phyloP scores from a whole-genome alignment of 2,329 filamentous ascomycete species.

The Calonectria fujianensis region DNA sequence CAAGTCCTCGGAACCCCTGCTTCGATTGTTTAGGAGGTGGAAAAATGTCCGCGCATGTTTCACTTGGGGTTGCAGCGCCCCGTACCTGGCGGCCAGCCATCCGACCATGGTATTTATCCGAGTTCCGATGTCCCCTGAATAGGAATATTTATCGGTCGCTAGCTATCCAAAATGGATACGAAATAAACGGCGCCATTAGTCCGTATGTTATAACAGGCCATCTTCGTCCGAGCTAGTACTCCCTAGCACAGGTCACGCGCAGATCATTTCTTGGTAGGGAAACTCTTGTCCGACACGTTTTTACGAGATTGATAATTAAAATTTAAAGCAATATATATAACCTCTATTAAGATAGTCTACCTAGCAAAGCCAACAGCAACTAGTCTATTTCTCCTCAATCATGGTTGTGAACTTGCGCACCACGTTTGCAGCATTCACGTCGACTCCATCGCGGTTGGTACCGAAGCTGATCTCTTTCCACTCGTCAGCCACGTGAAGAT shows the following conservation, averaged over 20 bases:
- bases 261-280: not conserved
- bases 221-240: not conserved
- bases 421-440: not conserved
- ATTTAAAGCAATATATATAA: not conserved
- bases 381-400: not conserved
- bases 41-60: constrained; percentile 23
- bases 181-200: constrained; percentile 12
- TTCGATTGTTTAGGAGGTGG: constrained; percentile 10
- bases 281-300: not conserved
- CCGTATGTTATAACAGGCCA: constrained; percentile 7
- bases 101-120: not conserved
- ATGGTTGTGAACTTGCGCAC: constrained; percentile 24
- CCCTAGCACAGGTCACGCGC: not conserved
- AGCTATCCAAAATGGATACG: not conserved
- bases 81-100: not conserved
- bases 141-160: not conserved
- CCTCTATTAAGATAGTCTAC: not conserved
- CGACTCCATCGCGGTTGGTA: constrained; percentile 19
- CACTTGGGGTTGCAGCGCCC: constrained; percentile 14
- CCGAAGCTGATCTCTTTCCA: constrained; percentile 28
- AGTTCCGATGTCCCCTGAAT: not conserved
- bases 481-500: constrained; percentile 5
- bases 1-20: constrained; percentile 12
- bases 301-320: not conserved
- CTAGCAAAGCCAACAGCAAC: not conserved